These are phyloP conservation scores for Phytophthora megakarya DNA, from an alignment of 352 stramenopile species.

Conservation along the genomic window DNA sequence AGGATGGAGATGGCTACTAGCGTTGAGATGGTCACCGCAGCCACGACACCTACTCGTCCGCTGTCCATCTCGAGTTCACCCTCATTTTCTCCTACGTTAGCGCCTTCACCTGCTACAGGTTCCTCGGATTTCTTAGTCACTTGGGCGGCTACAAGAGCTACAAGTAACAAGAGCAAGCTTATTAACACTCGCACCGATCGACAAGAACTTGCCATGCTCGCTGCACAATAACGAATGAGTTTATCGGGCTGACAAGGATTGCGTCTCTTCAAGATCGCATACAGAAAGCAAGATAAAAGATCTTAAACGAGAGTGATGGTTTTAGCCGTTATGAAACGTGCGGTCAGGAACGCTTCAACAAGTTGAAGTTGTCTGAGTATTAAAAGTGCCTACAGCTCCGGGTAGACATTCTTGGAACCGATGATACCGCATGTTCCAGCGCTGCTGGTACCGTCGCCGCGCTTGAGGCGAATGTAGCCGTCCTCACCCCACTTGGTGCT, in stretches of 20 bases:
- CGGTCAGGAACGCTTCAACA: slow-evolving; percentile 20
- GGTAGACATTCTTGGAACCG: slow-evolving; percentile 63
- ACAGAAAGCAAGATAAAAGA: slow-evolving; percentile 30
- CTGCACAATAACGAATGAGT: slow-evolving; percentile 15
- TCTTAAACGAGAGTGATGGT: slow-evolving; percentile 22
- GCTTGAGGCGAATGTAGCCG: slow-evolving; percentile 94
- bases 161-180: slow-evolving; percentile 24
- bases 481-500: slow-evolving; percentile 91
- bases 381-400: slow-evolving; percentile 39
- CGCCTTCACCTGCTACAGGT: background rate
- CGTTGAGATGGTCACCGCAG: slow-evolving; percentile 56
- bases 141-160: slow-evolving; percentile 33
- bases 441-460: slow-evolving; percentile 50
- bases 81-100: slow-evolving; percentile 8
- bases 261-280: slow-evolving; percentile 30
- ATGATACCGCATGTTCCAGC: slow-evolving; percentile 60
- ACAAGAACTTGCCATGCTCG: slow-evolving; percentile 16
- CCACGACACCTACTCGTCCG: slow-evolving; percentile 45
- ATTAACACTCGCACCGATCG: slow-evolving; percentile 10
- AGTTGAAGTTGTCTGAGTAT: slow-evolving; percentile 22
- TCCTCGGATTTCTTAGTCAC: slow-evolving; percentile 18
- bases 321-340: slow-evolving; percentile 25
- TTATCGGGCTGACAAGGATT: slow-evolving; percentile 12
- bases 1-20: slow-evolving; percentile 70
- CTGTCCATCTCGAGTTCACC: slow-evolving; percentile 13